Base-by-base conservation (phyloP, 768 basidiomycete species). In the Xanthoconium purpureum region DNA sequence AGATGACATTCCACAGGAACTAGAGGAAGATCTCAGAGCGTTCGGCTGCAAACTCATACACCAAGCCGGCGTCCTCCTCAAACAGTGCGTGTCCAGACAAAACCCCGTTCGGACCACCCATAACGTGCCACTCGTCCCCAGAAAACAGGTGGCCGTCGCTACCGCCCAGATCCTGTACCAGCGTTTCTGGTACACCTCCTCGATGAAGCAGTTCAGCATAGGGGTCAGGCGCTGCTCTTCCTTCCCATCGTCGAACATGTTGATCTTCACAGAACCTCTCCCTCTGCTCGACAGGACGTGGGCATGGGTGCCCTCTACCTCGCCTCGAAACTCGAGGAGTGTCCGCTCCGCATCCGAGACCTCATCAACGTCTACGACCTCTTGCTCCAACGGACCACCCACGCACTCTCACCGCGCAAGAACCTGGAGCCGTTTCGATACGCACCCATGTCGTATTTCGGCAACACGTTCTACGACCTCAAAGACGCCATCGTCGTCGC, bases 81-180 rank as follows among this genome's bases (percentile, higher is more conserved):
- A 88, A 70, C 89, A 96, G 96, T 97, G 66, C 65, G 88, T 72
- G 36, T 29, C 42, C 13, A 37, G 24, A 38, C 30, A 39, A 11
- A 36, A n/a, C 14, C 15, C 30, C n/a, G 24, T 24, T 59, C 47
- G 46, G 46, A 49, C 24, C 43, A 30, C 44, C 36, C 54, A 39
- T 65, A 28, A 64, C 48, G 20, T 52, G 46, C 36, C 32, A 37
- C 43, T 18, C 48, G 28, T 24, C 30, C 11, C 60, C 71, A 91
- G 89, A 73, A 97, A 98, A 61, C 97, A 99, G 70, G 95, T 97
- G 30, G 95, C 95, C 14, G 90, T 98, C 51, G 94, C 97, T 7
- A 92, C 95, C 1, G 97, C 97, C 0, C 95, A 98, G 69, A 92
- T 98, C 33, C 75, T 99, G 2, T 96, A 95, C 69, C 97, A 99